These are phyloP conservation scores for Colletotrichum sp. DNA, from an alignment of 2,329 filamentous ascomycete genomes.

Conservation along the genomic window DNA sequence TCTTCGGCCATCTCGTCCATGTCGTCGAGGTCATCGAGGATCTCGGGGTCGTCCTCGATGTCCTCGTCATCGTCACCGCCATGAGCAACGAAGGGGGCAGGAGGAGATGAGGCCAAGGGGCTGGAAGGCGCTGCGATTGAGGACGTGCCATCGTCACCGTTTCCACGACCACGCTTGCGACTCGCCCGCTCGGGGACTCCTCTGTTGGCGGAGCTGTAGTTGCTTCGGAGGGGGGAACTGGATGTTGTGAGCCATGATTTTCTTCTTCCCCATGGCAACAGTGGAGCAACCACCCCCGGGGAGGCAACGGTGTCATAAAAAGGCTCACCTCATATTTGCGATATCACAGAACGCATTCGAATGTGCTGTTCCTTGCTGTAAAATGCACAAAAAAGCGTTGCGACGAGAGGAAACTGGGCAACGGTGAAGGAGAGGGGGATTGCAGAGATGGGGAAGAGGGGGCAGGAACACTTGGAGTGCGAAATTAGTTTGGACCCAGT, in stretches of 20 bases:
- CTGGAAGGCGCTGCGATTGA: constrained; percentile 60
- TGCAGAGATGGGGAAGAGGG: constrained; percentile 9
- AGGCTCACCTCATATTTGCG: constrained; percentile 36
- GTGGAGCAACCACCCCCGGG: neutral
- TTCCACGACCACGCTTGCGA: constrained; percentile 61
- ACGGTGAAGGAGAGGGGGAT: neutral
- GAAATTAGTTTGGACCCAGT: constrained; percentile 18
- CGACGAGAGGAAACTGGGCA: neutral
- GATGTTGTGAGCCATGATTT: constrained; percentile 11
- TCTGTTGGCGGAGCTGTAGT: constrained; percentile 84
- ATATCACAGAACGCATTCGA: neutral
- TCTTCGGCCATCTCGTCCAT: constrained; percentile 84
- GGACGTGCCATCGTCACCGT: constrained; percentile 56
- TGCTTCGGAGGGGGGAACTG: constrained; percentile 84
- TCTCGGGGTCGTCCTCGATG: constrained; percentile 73
- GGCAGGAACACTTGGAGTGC: neutral
- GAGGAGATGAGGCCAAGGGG: constrained; percentile 71
- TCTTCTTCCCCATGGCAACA: neutral
- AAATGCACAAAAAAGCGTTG: neutral
- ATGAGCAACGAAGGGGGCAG: constrained; percentile 68
- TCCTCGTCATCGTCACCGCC: constrained; percentile 75
- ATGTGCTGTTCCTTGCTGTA: neutral
- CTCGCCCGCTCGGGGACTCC: constrained; percentile 59
- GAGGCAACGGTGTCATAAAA: neutral
- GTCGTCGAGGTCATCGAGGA: constrained; percentile 77